phyloP scores from a whole-genome alignment of 192 early-diverging fungal species.

The Entomortierella chlamydospora region DNA sequence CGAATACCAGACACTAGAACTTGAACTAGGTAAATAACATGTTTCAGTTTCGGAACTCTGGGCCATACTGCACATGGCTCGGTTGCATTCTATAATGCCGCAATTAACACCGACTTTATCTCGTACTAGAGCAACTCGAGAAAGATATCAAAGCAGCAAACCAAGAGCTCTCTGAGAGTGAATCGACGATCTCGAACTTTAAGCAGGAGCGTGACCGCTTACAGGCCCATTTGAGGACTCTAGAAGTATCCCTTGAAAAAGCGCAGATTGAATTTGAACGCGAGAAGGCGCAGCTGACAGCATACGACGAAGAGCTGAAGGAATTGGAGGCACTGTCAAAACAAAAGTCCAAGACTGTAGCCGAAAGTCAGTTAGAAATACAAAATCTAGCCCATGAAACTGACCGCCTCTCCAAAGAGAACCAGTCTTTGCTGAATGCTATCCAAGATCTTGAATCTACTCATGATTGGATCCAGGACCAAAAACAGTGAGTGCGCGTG shows the following conservation, averaged over 20 bases:
- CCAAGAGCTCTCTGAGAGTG: slow-evolving; percentile 61
- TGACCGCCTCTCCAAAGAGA: slow-evolving; percentile 75
- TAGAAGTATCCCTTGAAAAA: slow-evolving; percentile 52
- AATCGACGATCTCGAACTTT: slow-evolving; percentile 59
- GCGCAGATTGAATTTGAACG: slow-evolving; percentile 67
- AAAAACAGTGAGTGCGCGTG: slow-evolving; percentile 74
- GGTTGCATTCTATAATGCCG: too few relatives aligned
- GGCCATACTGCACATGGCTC: too few relatives aligned
- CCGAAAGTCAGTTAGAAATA: slow-evolving; percentile 80
- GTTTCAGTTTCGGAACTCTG: too few relatives aligned
- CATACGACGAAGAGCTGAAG: slow-evolving; percentile 84
- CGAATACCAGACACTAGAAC: slow-evolving; percentile 69
- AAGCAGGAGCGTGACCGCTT: slow-evolving; percentile 57
- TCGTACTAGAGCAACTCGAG: slow-evolving; percentile 65
- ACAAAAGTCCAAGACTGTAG: slow-evolving; percentile 71
- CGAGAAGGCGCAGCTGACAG: slow-evolving; percentile 73
- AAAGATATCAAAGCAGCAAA: slow-evolving; percentile 55
- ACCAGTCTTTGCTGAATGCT: slow-evolving; percentile 58
- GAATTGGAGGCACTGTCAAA: slow-evolving; percentile 76
- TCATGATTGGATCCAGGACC: slow-evolving; percentile 90
- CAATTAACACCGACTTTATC: not conserved
- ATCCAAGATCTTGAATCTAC: slow-evolving; percentile 64
- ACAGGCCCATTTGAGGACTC: slow-evolving; percentile 22
- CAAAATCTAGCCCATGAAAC: slow-evolving; percentile 85
- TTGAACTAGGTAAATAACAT: slow-evolving; percentile 72